phyloP scores from a whole-genome alignment of 2,329 filamentous ascomycete genomes.

The Fusarium irregulare region DNA sequence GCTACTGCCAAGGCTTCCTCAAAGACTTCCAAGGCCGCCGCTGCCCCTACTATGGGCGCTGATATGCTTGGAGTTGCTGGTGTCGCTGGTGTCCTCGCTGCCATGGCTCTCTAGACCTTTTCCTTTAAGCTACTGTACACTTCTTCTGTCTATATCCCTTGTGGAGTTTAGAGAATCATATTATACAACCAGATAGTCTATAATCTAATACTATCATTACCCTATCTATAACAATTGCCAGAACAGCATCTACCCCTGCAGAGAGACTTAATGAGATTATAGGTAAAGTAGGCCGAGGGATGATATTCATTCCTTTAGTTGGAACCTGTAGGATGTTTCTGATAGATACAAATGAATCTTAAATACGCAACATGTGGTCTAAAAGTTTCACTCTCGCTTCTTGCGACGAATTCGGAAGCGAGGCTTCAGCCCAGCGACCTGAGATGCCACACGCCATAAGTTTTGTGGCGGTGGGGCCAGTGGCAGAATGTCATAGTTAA shows the following conservation, averaged over 20 bases:
- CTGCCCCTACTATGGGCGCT: slow-evolving; percentile 16
- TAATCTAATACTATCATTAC: not conserved
- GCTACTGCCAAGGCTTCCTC: not conserved
- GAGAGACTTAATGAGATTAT: no score
- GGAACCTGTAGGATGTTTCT: not conserved
- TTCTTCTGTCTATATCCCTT: slow-evolving; percentile 9
- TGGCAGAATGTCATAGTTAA: not conserved
- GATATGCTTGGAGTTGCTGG: slow-evolving; percentile 21
- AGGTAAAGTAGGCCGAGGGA: not conserved
- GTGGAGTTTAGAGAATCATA: not conserved
- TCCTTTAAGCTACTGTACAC: not conserved
- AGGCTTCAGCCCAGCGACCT: not conserved
- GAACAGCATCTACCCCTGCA: not conserved
- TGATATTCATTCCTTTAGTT: not conserved
- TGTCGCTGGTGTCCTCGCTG: slow-evolving; percentile 15
- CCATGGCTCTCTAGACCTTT: slow-evolving; percentile 9
- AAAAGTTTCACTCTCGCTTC: not conserved
- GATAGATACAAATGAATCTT: not conserved
- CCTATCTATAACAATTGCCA: not conserved
- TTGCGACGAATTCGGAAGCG: not conserved
- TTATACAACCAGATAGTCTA: not conserved
- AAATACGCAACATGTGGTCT: not conserved
- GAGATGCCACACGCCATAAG: not conserved
- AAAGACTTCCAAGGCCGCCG: slow-evolving; percentile 7
- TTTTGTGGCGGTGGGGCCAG: not conserved